A percentile compares a stretch with the other conserved stretches of the same genome.
Conservation (phyloP, 2,329 filamentous ascomycete genomes). For the Claviceps sorghi region DNA sequence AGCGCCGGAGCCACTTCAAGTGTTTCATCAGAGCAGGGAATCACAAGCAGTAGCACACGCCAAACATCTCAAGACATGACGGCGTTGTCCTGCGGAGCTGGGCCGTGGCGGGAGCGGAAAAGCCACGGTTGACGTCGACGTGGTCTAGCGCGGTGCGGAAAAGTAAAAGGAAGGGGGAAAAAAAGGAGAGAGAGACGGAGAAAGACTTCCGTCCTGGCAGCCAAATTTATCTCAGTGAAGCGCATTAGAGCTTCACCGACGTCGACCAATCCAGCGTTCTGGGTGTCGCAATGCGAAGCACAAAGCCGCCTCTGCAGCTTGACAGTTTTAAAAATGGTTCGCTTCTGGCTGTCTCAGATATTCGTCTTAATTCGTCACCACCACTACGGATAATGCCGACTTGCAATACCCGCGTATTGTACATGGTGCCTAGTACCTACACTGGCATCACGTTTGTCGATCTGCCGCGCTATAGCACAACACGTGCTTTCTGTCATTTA, state of each 20-base stretch:
- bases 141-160: background rate
- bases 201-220: background rate
- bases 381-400: conserved; percentile 2
- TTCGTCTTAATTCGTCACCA: background rate
- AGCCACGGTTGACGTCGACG: background rate
- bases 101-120: background rate
- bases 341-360: conserved; percentile 1
- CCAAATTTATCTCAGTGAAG: conserved; percentile 1
- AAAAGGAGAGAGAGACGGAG: background rate
- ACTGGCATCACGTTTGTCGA: background rate
- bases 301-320: background rate
- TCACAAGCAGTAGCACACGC: background rate
- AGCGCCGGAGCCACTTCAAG: too few species aligned
- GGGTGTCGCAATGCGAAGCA: background rate
- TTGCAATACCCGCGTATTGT: background rate
- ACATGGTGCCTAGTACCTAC: too few species aligned
- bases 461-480: background rate
- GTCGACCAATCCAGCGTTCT: conserved; percentile 8
- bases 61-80: background rate
- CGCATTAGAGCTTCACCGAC: conserved; percentile 2
- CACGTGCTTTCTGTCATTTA: background rate
- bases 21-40: background rate
- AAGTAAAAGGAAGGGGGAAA: background rate
- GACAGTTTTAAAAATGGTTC: background rate
- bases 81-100: background rate